Evolutionary conservation across 2,329 filamentous ascomycete species (phyloP).

Genomic region (Teratosphaeria gauchensis): DNA sequence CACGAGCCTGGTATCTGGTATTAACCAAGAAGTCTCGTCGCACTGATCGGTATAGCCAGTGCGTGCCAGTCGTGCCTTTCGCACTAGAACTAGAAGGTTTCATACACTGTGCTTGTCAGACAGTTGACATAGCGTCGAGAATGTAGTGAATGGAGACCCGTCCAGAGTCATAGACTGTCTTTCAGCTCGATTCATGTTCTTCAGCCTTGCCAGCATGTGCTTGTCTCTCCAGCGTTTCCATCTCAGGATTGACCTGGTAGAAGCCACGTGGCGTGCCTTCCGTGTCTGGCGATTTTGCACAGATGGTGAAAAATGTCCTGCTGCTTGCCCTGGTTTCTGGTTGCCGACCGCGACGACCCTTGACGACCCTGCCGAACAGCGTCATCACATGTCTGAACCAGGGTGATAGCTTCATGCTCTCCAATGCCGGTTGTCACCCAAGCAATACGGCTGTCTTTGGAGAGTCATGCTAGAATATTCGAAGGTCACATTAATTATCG

Average conservation of each 20-base stretch:
- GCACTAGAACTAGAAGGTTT: background rate
- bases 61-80: background rate
- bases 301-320: background rate
- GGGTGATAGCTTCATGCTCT: background rate
- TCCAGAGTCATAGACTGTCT: background rate
- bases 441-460: background rate
- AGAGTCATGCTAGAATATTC: background rate
- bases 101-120: background rate
- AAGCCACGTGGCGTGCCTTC: background rate
- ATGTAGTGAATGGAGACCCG: background rate
- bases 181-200: background rate
- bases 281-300: background rate
- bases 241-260: background rate
- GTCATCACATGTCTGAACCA: background rate
- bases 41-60: background rate
- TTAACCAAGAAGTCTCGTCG: background rate
- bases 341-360: background rate
- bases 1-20: background rate
- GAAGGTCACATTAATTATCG: background rate
- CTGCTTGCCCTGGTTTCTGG: background rate
- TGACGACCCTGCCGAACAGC: background rate
- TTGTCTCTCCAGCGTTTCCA: background rate
- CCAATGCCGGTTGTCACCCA: background rate
- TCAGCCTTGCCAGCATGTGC: background rate
- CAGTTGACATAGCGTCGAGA: background rate